Conservation (phyloP, 257 asterid genomes). For the Jacaranda copaia region DNA sequence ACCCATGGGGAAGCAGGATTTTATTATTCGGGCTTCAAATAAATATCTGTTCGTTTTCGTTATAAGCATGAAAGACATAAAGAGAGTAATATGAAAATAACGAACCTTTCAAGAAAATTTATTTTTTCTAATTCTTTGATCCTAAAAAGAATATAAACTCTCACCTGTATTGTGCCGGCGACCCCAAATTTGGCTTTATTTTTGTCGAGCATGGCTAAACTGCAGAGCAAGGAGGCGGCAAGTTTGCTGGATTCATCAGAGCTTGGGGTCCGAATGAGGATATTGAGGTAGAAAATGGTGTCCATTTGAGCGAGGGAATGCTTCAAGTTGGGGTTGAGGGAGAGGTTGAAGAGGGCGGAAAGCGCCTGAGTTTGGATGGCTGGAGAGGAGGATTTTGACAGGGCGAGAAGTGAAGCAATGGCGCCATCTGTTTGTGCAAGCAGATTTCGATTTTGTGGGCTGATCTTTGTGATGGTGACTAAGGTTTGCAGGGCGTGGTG, state of each 20-base stretch:
- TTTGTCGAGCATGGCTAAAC: slow-evolving; percentile 82
- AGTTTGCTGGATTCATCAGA: slow-evolving; percentile 53
- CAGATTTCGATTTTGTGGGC: slow-evolving; percentile 74
- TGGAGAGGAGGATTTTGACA: slow-evolving; percentile 46
- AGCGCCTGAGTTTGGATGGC: slow-evolving; percentile 54
- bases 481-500: slow-evolving; percentile 62
- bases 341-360: slow-evolving; percentile 74
- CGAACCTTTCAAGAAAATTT: no score
- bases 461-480: slow-evolving; percentile 67
- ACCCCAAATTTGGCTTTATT: slow-evolving; percentile 87
- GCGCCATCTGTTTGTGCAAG: slow-evolving; percentile 64
- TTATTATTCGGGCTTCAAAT: background rate
- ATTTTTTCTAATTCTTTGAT: no score
- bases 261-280: slow-evolving; percentile 37
- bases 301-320: slow-evolving; percentile 61
- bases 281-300: slow-evolving; percentile 54
- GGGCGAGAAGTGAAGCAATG: slow-evolving; percentile 53
- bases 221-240: slow-evolving; percentile 77
- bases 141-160: no score
- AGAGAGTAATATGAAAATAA: no score
- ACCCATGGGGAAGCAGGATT: background rate
- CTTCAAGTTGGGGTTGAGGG: slow-evolving; percentile 74
- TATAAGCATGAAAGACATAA: no score
- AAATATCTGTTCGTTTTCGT: no score
- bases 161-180: slow-evolving; percentile 59